Conservation (phyloP, 176 grass and related monocot genomes). For the Ananas comosus region DNA sequence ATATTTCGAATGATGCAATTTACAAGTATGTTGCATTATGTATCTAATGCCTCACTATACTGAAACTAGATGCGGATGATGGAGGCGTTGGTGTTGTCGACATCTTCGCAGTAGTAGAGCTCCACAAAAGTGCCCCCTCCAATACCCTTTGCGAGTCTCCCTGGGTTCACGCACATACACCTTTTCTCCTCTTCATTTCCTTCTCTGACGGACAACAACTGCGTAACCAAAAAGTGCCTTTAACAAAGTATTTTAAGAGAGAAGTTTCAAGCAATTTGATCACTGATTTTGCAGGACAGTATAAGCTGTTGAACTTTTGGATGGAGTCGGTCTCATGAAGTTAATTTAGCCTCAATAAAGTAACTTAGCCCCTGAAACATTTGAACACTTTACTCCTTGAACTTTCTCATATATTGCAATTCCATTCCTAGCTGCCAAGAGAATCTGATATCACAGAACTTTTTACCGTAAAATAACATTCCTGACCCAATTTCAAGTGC, state of each 20-base stretch:
- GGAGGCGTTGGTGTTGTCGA: slow-evolving; percentile 37
- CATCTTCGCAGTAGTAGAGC: slow-evolving; percentile 49
- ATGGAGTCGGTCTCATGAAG: no score
- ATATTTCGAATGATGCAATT: not conserved
- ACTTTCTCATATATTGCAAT: no score
- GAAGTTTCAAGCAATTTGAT: not conserved
- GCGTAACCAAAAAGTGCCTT: slow-evolving; percentile 2
- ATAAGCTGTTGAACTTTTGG: not conserved
- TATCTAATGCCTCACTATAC: not conserved
- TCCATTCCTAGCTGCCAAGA: no score
- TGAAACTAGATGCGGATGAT: slow-evolving; percentile 70
- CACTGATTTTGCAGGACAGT: not conserved
- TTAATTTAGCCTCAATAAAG: no score
- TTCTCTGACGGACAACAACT: slow-evolving; percentile 54
- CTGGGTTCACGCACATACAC: slow-evolving; percentile 76
- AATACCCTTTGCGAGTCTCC: slow-evolving; percentile 84
- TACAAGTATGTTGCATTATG: not conserved
- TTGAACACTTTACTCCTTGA: no score
- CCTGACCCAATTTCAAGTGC: no score
- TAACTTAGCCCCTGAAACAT: no score
- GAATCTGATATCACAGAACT: no score
- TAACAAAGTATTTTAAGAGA: not conserved
- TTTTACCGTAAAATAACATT: no score
- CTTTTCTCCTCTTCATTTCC: slow-evolving; percentile 19
- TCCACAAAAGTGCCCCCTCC: slow-evolving; percentile 87